phyloP scores from a whole-genome alignment of 371 early-diverging fungal genomes.

The Rhizopus sp. region DNA sequence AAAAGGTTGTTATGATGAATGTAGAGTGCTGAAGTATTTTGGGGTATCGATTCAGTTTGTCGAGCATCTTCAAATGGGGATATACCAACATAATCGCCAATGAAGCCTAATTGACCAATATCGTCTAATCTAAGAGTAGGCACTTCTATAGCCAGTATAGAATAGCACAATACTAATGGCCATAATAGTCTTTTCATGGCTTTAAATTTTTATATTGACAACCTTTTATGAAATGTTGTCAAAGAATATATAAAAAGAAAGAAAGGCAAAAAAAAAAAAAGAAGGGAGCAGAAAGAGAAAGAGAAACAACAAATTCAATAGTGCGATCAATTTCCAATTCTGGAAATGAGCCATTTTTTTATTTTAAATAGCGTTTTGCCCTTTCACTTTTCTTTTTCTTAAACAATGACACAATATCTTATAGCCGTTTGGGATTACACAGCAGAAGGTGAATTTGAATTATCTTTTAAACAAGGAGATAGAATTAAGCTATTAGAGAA shows the following conservation, averaged over 20 bases:
- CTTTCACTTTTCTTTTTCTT: slow-evolving; percentile 1
- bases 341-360: neutral
- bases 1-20: slow-evolving; percentile 8
- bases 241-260: neutral
- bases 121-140: slow-evolving; percentile 12
- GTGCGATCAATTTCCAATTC: neutral
- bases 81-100: slow-evolving; percentile 37
- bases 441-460: slow-evolving; percentile 49
- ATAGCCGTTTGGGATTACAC: slow-evolving; percentile 52
- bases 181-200: neutral
- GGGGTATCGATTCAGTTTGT: slow-evolving; percentile 27
- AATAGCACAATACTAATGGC: neutral
- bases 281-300: neutral
- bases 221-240: neutral
- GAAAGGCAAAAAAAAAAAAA: neutral
- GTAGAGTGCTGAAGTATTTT: slow-evolving; percentile 25
- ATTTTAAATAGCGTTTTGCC: neutral
- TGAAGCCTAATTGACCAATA: slow-evolving; percentile 29
- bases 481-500: slow-evolving; percentile 46
- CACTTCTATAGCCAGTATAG: slow-evolving; percentile 1
- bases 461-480: slow-evolving; percentile 52
- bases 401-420: slow-evolving; percentile 42
- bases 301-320: neutral
- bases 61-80: slow-evolving; percentile 18
- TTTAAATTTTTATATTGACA: neutral